Conservation (phyloP, 345 rosid genomes). For the Hypericum perforatum region DNA sequence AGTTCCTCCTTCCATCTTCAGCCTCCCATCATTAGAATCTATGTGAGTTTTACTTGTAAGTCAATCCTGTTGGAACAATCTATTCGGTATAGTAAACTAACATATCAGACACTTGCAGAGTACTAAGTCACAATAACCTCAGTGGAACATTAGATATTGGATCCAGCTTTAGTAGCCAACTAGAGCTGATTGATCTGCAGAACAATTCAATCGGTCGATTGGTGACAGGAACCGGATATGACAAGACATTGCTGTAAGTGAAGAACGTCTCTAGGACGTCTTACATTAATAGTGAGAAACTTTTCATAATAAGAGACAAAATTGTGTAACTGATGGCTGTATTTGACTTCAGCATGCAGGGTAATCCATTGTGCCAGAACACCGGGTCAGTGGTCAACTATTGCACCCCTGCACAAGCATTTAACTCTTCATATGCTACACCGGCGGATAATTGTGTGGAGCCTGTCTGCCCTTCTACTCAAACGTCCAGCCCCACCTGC, state of each 20-base stretch:
- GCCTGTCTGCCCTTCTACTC: conserved; percentile 22
- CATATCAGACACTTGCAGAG: conserved; percentile 18
- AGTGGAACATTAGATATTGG: conserved; percentile 48
- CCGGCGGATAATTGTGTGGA: conserved; percentile 34
- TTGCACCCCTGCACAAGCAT: conserved; percentile 25
- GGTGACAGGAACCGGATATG: conserved; percentile 6
- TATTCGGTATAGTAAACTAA: no score
- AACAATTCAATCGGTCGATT: conserved; percentile 29
- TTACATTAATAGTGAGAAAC: no score
- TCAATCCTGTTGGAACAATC: no score
- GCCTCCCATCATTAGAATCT: conserved; percentile 45
- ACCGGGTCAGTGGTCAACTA: conserved; percentile 18
- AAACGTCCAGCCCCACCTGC: conserved; percentile 51
- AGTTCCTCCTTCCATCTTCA: conserved; percentile 47
- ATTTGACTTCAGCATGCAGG: conserved; percentile 41
- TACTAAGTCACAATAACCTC: conserved; percentile 38
- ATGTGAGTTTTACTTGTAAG: conserved; percentile 36
- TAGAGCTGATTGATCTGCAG: conserved; percentile 50
- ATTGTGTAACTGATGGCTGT: no score
- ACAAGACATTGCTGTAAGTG: conserved; percentile 39
- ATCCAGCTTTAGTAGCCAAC: conserved; percentile 26
- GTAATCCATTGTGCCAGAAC: conserved; percentile 54
- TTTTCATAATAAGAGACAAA: no score
- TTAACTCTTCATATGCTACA: conserved; percentile 30
- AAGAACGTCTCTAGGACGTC: no score